Evolutionary conservation across 495 filamentous ascomycete species (phyloP).

Genomic region (Hypomontagnella submonticulosa): DNA sequence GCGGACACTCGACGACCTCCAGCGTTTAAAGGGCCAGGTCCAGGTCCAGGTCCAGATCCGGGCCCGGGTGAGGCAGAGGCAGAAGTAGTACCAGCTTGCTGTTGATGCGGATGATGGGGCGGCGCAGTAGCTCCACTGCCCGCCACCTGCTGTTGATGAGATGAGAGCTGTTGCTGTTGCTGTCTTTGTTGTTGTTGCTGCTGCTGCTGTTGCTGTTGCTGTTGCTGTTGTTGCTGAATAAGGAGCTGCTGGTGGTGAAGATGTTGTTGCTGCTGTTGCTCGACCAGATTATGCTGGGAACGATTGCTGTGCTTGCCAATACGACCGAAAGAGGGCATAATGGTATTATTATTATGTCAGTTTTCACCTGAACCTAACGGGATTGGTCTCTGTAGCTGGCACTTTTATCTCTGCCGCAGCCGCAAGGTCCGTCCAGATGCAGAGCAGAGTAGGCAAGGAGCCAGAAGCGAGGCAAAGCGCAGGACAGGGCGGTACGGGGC

Average conservation of each 20-base stretch:
- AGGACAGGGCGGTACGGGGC: constrained; percentile 2
- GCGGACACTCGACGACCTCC: constrained; percentile 41
- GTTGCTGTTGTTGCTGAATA: constrained; percentile 45
- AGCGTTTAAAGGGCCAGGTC: constrained; percentile 21
- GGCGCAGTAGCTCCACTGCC: constrained; percentile 50
- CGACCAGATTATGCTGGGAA: constrained; percentile 62
- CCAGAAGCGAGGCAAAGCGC: constrained; percentile 36
- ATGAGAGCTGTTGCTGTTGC: constrained; percentile 39
- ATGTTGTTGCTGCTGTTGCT: constrained; percentile 52
- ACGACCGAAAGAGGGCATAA: constrained; percentile 57
- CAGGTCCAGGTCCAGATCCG: constrained; percentile 27
- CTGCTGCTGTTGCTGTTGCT: constrained; percentile 44
- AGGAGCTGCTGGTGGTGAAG: constrained; percentile 45
- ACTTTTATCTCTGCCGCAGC: constrained; percentile 32
- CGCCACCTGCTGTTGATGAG: constrained; percentile 46
- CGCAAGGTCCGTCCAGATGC: constrained; percentile 13
- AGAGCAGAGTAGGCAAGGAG: constrained; percentile 21
- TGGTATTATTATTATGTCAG: constrained; percentile 49
- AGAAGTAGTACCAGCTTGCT: constrained; percentile 28
- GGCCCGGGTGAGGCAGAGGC: constrained; percentile 20
- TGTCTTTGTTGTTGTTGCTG: constrained; percentile 46
- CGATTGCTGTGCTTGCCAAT: constrained; percentile 60
- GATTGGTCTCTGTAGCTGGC: constrained; percentile 24
- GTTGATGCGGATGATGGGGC: constrained; percentile 45
- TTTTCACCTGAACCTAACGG: constrained; percentile 27